These are phyloP conservation scores for Trichodelitschia bisporula DNA, from an alignment of 495 filamentous ascomycete genomes.

Conservation along the genomic window DNA sequence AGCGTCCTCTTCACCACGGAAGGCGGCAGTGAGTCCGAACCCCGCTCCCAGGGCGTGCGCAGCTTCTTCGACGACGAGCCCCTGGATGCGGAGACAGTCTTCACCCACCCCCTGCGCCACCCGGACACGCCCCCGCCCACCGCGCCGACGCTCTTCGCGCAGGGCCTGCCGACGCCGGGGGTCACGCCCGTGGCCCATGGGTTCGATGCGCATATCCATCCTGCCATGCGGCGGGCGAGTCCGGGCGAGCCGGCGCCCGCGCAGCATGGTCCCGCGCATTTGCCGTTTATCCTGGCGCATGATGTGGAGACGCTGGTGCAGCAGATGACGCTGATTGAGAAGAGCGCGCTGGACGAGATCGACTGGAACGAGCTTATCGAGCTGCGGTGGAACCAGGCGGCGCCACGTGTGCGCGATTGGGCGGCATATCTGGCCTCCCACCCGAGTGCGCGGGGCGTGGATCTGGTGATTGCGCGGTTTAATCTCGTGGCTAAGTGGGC, in stretches of 20 bases:
- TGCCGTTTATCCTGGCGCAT: conserved; percentile 82
- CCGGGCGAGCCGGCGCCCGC: background rate
- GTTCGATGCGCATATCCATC: too few species aligned
- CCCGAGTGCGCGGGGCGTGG: conserved; percentile 66
- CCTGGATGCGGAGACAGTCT: conserved; percentile 22
- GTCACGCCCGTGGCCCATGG: too few species aligned
- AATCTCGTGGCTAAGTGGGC: conserved; percentile 97
- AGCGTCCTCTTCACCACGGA: conserved; percentile 64
- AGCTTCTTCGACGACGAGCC: conserved; percentile 20
- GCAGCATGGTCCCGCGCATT: conserved; percentile 26
- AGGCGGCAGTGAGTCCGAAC: conserved; percentile 24
- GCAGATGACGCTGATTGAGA: conserved; percentile 88
- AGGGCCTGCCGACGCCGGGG: background rate
- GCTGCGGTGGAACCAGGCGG: conserved; percentile 47
- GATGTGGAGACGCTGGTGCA: conserved; percentile 77
- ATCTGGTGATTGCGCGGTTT: conserved; percentile 89
- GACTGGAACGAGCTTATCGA: conserved; percentile 97
- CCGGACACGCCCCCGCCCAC: conserved; percentile 66
- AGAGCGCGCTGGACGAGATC: conserved; percentile 84
- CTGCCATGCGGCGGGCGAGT: too few species aligned
- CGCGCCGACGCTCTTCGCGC: conserved; percentile 1
- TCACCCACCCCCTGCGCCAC: conserved; percentile 40
- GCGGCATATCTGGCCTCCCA: conserved; percentile 53
- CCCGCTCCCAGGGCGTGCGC: conserved; percentile 12
- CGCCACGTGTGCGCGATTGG: conserved; percentile 50